Conservation (phyloP, 2,329 filamentous ascomycete genomes). For the Phialocephala sp. region DNA sequence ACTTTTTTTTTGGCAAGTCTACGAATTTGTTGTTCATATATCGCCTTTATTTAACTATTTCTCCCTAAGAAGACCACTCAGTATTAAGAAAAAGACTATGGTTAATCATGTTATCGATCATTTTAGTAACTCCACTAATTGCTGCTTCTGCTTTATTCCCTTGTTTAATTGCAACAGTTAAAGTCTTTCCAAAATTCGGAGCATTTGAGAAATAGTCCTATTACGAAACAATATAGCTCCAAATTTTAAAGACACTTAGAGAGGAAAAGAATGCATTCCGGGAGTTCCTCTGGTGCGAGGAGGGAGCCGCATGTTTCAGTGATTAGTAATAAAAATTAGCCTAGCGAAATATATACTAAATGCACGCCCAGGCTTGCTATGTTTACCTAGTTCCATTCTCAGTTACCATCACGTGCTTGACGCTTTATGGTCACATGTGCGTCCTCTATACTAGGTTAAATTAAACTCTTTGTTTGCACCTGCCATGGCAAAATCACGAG, state of each 20-base stretch:
- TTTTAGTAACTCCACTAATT: background rate
- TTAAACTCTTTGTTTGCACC: background rate
- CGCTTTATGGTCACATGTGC: background rate
- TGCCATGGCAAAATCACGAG: constrained; percentile 1
- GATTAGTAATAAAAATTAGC: no score
- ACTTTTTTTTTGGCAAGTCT: background rate
- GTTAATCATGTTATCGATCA: background rate
- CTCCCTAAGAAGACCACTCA: background rate
- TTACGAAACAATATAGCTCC: background rate
- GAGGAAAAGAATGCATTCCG: background rate
- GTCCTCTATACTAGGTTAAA: background rate
- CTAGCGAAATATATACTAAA: no score
- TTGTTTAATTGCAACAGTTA: background rate
- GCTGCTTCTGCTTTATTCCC: background rate
- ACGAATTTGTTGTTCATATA: background rate
- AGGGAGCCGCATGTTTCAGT: background rate
- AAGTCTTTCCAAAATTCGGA: constrained; percentile 3
- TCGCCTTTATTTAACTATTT: background rate
- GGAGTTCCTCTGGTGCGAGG: background rate
- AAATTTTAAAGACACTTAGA: constrained; percentile 1
- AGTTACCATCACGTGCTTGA: no score
- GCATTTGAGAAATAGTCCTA: background rate
- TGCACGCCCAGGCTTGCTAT: no score
- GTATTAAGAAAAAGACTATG: no score
- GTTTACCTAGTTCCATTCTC: no score